These are phyloP conservation scores for Ceratocystis lukuohia DNA, from an alignment of 2,329 filamentous ascomycete species.

Conservation along the genomic window DNA sequence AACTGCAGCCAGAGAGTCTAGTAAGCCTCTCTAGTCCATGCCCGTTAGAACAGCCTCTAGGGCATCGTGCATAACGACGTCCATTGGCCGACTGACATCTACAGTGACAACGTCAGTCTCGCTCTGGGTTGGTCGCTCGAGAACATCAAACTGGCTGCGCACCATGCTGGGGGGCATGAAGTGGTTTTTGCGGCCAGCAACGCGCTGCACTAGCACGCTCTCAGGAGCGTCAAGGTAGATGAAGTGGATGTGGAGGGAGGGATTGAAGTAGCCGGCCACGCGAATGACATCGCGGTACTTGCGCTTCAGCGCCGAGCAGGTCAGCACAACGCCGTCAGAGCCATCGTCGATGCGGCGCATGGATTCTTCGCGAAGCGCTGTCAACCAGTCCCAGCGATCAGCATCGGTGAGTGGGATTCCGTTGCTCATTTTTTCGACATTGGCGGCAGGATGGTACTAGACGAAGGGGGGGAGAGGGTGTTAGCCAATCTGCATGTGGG, in stretches of 20 bases:
- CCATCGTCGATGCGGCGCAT: constrained; percentile 42
- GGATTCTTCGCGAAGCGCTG: constrained; percentile 56
- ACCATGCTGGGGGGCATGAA: constrained; percentile 98
- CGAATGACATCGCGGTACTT: constrained; percentile 92
- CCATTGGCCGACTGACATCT: constrained; percentile 47
- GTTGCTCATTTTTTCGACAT: constrained; percentile 80
- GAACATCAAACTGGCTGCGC: constrained; percentile 71
- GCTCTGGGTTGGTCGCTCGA: constrained; percentile 66
- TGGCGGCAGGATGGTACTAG: constrained; percentile 62
- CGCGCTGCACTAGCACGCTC: constrained; percentile 60
- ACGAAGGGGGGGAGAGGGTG: constrained; percentile 16
- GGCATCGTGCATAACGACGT: constrained; percentile 48
- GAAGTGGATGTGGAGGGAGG: constrained; percentile 71
- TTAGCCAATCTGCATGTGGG: constrained; percentile 21
- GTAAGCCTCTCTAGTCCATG: constrained; percentile 27
- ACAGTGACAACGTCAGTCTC: constrained; percentile 60
- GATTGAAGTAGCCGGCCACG: constrained; percentile 62
- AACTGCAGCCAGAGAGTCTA: neutral
- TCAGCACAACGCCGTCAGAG: constrained; percentile 70
- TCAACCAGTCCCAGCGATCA: constrained; percentile 97
- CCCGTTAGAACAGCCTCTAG: constrained; percentile 43
- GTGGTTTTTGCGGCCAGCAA: constrained; percentile 62
- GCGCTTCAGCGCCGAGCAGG: constrained; percentile 89
- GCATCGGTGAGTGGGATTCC: constrained; percentile 78
- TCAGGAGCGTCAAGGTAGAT: constrained; percentile 76